These are phyloP conservation scores for Yamadazyma spencermartinsiae DNA, from an alignment of 1,139 yeast species.

Conservation along the genomic window DNA sequence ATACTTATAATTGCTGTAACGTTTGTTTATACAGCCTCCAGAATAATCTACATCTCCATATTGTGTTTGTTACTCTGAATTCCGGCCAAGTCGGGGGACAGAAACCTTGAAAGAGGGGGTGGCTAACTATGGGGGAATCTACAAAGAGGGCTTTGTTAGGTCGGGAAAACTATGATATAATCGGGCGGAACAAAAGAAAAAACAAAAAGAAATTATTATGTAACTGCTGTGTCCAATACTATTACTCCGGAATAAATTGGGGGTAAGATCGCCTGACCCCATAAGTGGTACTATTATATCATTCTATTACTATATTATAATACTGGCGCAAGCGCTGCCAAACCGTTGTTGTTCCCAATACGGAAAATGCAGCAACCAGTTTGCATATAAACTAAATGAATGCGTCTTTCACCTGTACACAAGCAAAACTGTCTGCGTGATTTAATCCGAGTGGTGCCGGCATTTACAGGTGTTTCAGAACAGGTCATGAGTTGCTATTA, in stretches of 20 bases:
- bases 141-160: not conserved
- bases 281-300: too few species aligned
- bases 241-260: not conserved
- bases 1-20: constrained; percentile 3
- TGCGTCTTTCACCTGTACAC: too few species aligned
- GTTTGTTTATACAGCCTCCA: too few species aligned
- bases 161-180: constrained; percentile 1
- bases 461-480: too few species aligned
- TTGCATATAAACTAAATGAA: not conserved
- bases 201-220: not conserved
- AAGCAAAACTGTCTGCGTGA: not conserved
- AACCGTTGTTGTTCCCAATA: not conserved
- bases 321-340: not conserved
- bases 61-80: not conserved
- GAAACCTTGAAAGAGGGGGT: not conserved
- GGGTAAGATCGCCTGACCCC: too few species aligned
- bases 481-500: constrained; percentile 1
- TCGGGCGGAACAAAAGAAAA: not conserved
- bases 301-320: too few species aligned
- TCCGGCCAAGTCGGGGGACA: not conserved
- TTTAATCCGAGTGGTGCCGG: not conserved
- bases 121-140: not conserved
- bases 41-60: not conserved
- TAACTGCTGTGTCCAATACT: not conserved
- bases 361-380: not conserved